A percentile compares a stretch with the other conserved stretches of the same genome.
Evolutionary conservation across 2,329 filamentous ascomycete species (phyloP).

Genomic region (Pseudocercospora pini-densiflorae): DNA sequence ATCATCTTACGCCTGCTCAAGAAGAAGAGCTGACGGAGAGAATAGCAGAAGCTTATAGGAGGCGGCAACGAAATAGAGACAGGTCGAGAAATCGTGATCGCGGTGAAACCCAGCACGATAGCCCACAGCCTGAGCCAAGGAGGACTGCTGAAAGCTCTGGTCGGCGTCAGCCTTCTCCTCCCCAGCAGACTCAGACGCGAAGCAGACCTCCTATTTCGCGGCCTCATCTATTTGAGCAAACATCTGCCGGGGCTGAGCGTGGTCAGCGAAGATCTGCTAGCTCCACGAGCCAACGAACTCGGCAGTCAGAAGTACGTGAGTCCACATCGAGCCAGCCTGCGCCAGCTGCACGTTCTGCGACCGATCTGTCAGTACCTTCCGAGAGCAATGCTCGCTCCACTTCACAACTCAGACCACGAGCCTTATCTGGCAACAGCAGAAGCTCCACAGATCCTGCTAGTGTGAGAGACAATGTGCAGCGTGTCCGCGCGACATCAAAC

Average conservation of each 20-base stretch:
- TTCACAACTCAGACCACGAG: slow-evolving; percentile 35
- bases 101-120: slow-evolving; percentile 10
- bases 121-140: slow-evolving; percentile 5
- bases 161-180: slow-evolving; percentile 24
- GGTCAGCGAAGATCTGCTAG: slow-evolving; percentile 52
- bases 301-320: slow-evolving; percentile 46
- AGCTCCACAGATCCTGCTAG: slow-evolving; percentile 47
- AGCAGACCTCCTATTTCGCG: slow-evolving; percentile 51
- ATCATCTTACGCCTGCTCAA: slow-evolving; percentile 80
- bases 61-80: slow-evolving; percentile 67
- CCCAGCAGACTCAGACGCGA: slow-evolving; percentile 37
- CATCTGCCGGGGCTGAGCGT: slow-evolving; percentile 37
- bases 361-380: slow-evolving; percentile 58
- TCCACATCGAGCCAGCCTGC: slow-evolving; percentile 43
- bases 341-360: slow-evolving; percentile 66
- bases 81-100: slow-evolving; percentile 35
- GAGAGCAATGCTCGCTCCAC: slow-evolving; percentile 29
- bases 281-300: slow-evolving; percentile 35
- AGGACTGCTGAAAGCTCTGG: slow-evolving; percentile 7
- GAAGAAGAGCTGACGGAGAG: slow-evolving; percentile 90
- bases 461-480: slow-evolving; percentile 25
- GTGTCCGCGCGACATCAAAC: slow-evolving; percentile 27
- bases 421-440: slow-evolving; percentile 49
- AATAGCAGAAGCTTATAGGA: slow-evolving; percentile 85
- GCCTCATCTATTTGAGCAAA: slow-evolving; percentile 51